Percentiles rank a stretch among this genome's conserved stretches.
Conservation (phyloP, 768 basidiomycete genomes). For the Boletus sp. region DNA sequence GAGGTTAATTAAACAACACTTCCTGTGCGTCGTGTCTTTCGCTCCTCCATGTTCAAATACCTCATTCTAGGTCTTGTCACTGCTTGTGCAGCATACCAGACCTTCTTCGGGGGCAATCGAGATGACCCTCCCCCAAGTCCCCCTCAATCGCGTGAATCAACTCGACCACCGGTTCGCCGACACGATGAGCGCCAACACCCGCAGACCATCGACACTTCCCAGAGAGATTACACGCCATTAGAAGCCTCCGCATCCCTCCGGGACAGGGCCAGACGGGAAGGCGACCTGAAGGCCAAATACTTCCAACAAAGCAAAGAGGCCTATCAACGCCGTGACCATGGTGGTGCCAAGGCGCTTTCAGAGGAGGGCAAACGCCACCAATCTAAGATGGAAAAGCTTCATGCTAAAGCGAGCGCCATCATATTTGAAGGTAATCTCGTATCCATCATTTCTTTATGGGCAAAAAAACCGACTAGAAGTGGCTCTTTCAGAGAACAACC, state of each 20-base stretch:
- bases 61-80: slow-evolving; percentile 8
- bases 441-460: slow-evolving; percentile 10
- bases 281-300: slow-evolving; percentile 65
- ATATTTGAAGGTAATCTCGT: slow-evolving; percentile 57
- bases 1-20: not conserved
- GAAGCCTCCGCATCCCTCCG: slow-evolving; percentile 56
- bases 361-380: slow-evolving; percentile 77
- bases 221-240: not conserved
- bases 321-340: slow-evolving; percentile 68
- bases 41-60: slow-evolving; percentile 11
- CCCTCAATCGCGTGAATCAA: not conserved
- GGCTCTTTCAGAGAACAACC: slow-evolving; percentile 63
- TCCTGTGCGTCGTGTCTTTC: not conserved
- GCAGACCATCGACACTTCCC: not conserved
- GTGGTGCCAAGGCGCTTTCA: slow-evolving; percentile 74
- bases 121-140: not conserved
- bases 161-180: not conserved
- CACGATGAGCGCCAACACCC: slow-evolving; percentile 8
- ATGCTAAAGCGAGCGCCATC: slow-evolving; percentile 79
- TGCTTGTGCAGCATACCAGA: slow-evolving; percentile 12
- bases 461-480: not conserved
- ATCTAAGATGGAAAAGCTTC: slow-evolving; percentile 67
- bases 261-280: slow-evolving; percentile 77
- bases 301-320: slow-evolving; percentile 71
- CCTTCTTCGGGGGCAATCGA: slow-evolving; percentile 3